Evolutionary conservation across 352 stramenopile genomes (phyloP).

Genomic region (Phytopythium kandeliae): DNA sequence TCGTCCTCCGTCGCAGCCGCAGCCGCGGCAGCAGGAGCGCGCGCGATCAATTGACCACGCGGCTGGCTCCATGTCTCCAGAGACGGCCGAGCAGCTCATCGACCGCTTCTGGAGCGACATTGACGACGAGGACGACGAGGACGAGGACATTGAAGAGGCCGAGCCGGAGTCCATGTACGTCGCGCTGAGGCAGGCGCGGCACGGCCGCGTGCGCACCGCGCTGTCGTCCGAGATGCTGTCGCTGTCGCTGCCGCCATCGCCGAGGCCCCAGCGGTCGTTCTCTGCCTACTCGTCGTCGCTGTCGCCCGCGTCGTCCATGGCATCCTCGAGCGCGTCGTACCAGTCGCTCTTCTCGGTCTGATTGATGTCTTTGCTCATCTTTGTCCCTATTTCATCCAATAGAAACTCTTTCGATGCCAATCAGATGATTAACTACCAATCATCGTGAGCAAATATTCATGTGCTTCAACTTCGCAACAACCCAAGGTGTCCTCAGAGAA

Average conservation of each 20-base stretch:
- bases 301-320: conserved; percentile 16
- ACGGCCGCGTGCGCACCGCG: background rate
- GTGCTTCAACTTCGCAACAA: no score
- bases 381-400: background rate
- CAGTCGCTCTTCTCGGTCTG: conserved; percentile 6
- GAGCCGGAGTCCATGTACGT: background rate
- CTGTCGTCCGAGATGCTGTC: conserved; percentile 1
- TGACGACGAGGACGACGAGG: conserved; percentile 1
- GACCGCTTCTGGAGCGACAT: conserved; percentile 8
- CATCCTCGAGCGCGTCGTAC: conserved; percentile 1
- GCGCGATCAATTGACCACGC: background rate
- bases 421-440: background rate
- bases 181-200: background rate
- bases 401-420: background rate
- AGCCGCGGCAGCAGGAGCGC: background rate
- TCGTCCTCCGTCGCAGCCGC: no score
- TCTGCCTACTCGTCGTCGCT: conserved; percentile 5
- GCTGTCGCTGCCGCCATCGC: background rate
- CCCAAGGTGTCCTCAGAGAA: no score
- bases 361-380: no score
- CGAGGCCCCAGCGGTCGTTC: background rate
- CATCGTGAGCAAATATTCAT: no score
- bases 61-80: background rate
- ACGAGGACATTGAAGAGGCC: conserved; percentile 5
- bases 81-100: conserved; percentile 3